Conservation (phyloP, 352 stramenopile species). For the Aphanomyces stellatus region DNA sequence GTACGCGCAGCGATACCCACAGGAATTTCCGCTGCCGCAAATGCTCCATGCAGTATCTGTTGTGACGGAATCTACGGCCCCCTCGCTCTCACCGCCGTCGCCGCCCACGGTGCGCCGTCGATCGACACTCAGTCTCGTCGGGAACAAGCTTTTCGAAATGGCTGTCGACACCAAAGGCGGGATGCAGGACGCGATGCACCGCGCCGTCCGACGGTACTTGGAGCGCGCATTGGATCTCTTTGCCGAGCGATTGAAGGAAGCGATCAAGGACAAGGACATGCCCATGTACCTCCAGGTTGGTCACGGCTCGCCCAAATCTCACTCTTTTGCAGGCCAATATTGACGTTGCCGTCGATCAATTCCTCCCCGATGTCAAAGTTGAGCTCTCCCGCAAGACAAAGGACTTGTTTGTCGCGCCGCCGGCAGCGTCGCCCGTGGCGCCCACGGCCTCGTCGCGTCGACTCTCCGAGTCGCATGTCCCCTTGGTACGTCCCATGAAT, state of each 20-base stretch:
- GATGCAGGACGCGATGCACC: slow-evolving; percentile 73
- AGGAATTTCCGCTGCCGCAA: slow-evolving; percentile 64
- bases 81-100: slow-evolving; percentile 18
- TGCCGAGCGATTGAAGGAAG: slow-evolving; percentile 54
- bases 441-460: slow-evolving; percentile 22
- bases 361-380: slow-evolving; percentile 84
- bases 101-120: slow-evolving; percentile 30
- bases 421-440: neutral
- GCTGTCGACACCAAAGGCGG: slow-evolving; percentile 77
- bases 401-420: slow-evolving; percentile 40
- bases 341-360: slow-evolving; percentile 74
- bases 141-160: slow-evolving; percentile 76
- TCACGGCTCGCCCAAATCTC: neutral
- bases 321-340: slow-evolving; percentile 47
- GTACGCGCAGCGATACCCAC: slow-evolving; percentile 73
- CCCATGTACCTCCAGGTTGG: slow-evolving; percentile 56
- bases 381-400: slow-evolving; percentile 81
- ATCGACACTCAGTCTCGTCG: slow-evolving; percentile 45
- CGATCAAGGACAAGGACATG: slow-evolving; percentile 81
- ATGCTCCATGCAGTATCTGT: slow-evolving; percentile 39
- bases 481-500: neutral
- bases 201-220: slow-evolving; percentile 63
- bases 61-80: slow-evolving; percentile 25
- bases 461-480: no score
- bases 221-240: slow-evolving; percentile 74